Base-by-base conservation (phyloP, 768 basidiomycete genomes). In the Mycena vitilis region DNA sequence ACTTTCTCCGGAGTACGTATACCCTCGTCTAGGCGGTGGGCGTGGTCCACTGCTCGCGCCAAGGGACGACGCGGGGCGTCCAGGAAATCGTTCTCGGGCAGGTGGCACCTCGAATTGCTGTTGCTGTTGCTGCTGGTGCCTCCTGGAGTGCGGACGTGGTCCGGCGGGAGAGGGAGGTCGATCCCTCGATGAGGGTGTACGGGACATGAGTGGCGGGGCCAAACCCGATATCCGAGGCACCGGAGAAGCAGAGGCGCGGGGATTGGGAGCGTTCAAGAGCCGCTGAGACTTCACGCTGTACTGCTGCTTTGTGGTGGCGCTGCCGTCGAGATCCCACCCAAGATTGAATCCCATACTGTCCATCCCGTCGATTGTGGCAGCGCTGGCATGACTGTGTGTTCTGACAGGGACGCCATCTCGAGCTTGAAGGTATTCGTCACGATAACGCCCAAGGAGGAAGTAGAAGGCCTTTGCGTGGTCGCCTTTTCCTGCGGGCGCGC, bases 381-480 rank as follows among this genome's bases (percentile, higher is more conserved):
- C 56, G 68, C 65, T 71, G 53, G 37, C 38, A 30, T 36, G 53
- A 45, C n/a, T 49, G 47, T 25, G 23, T 38, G 65, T 22, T 25
- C 11, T 22, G 16, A n/a, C 23, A 45, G 15, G 20, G n/a, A 83
- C 85, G 73, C 86, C 83, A 53, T 88, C 85, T 59, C 73, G 87
- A 82, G 73, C 89, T 76, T 75, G 77, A 54, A 74, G 73, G 6
- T 80, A 77, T 55, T 87, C 88, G 73, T 94, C 90, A 66, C 92
- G 88, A 74, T 95, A 93, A 77, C 87, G 87, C 47, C 87, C 83
- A 22, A 97, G 86, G 44, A 97, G 86, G 75, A 91, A 95, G 76
- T 96, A 97, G 78, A 96, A 95, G 0, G 93, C 93, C 76, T 96
- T 96, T 12, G 94, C 92, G 67, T 94, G 86, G 11, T 88, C 87